Percentiles rank a stretch among this genome's conserved stretches.
These are phyloP conservation scores for Syzygium syzygioides DNA, from an alignment of 441 rosid genomes.

Conservation along the genomic window DNA sequence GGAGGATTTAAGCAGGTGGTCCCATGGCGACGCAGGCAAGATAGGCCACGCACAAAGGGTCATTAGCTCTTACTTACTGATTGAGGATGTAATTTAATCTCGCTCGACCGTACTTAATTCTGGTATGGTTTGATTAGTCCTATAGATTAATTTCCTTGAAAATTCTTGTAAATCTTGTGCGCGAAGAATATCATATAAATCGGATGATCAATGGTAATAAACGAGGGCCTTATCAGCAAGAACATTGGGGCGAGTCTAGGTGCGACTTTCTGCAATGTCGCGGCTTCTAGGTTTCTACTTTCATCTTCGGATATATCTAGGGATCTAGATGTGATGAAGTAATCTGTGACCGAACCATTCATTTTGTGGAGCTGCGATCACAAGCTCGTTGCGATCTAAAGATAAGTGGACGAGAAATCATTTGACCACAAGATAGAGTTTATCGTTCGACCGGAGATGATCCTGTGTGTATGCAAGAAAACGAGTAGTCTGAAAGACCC, in stretches of 20 bases:
- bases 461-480: background rate
- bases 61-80: background rate
- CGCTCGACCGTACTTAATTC: background rate
- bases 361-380: background rate
- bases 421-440: background rate
- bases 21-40: background rate
- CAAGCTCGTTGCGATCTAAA: background rate
- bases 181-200: background rate
- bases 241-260: background rate
- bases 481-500: background rate
- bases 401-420: background rate
- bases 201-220: background rate
- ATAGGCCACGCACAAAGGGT: background rate
- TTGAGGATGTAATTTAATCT: background rate
- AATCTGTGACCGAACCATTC: background rate
- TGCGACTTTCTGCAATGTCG: background rate
- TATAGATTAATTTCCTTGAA: background rate
- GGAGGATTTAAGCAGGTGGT: constrained; percentile 3
- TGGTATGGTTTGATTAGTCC: background rate
- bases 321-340: background rate
- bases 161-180: background rate
- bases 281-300: background rate
- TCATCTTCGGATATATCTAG: background rate
- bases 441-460: background rate
- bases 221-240: background rate